phyloP scores from a whole-genome alignment of 176 grass and related monocot genomes.

The Eragrostis nindensis region DNA sequence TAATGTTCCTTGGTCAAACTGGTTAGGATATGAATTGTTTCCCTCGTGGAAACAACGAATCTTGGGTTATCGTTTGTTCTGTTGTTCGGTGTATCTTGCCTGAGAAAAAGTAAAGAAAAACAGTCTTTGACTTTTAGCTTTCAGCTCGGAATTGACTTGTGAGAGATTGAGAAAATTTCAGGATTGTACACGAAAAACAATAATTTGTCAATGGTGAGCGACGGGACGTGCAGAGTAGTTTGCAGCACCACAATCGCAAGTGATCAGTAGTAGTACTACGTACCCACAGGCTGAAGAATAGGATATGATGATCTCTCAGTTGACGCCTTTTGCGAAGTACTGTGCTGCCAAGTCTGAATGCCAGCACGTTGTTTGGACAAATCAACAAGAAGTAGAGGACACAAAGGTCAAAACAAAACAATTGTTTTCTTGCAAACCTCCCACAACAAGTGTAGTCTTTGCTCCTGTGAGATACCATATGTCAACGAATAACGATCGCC shows the following conservation, averaged over 20 bases:
- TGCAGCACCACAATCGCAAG: background rate
- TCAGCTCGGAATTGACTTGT: conserved; percentile 16
- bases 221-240: background rate
- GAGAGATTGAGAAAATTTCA: background rate
- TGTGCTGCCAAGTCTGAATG: background rate
- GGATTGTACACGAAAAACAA: background rate
- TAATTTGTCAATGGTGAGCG: background rate
- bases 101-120: background rate
- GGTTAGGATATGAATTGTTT: too few relatives aligned
- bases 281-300: too few relatives aligned
- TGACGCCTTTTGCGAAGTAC: background rate
- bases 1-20: background rate
- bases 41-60: too few relatives aligned
- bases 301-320: too few relatives aligned
- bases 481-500: conserved; percentile 18
- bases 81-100: conserved; percentile 26
- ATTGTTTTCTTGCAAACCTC: background rate
- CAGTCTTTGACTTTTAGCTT: background rate
- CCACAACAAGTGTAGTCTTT: background rate
- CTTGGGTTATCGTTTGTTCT: background rate
- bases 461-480: background rate
- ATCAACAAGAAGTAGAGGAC: conserved; percentile 19
- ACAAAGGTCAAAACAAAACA: conserved; percentile 23
- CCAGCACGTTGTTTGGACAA: conserved; percentile 35
- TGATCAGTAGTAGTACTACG: background rate